Conservation (phyloP, 148 eudicot genomes). For the Gaultheria prostrata region DNA sequence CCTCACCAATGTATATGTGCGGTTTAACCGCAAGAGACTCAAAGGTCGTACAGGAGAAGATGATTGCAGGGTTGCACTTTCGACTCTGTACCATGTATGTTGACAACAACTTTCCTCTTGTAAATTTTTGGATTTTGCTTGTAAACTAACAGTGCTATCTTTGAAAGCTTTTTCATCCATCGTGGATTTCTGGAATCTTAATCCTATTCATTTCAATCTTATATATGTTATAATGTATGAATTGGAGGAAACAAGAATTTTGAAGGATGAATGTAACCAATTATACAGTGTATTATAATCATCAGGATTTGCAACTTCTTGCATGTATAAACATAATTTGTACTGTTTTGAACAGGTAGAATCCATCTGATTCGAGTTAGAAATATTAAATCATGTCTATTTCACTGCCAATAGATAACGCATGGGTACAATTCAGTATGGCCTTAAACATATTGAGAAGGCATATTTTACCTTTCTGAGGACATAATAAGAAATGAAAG, state of each 20-base stretch:
- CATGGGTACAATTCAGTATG: not conserved
- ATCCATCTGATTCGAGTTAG: not conserved
- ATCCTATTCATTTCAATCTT: not conserved
- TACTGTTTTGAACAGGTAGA: not conserved
- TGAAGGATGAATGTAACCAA: not conserved
- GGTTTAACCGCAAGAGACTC: constrained; percentile 94
- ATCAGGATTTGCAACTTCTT: too few relatives aligned
- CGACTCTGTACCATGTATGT: constrained; percentile 84
- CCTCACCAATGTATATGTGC: constrained; percentile 86
- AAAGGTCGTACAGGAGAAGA: constrained; percentile 94
- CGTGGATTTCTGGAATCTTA: not conserved
- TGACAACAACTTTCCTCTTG: not conserved
- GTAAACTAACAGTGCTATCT: not conserved
- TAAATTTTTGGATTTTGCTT: constrained; percentile 1
- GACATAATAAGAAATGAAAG: too few relatives aligned
- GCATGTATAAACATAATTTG: too few relatives aligned
- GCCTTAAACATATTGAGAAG: not conserved
- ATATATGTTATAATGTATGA: not conserved
- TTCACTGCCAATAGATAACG: not conserved
- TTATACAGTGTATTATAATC: not conserved
- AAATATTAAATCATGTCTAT: not conserved
- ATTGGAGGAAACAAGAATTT: not conserved
- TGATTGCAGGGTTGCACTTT: constrained; percentile 90
- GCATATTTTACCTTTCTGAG: too few relatives aligned
- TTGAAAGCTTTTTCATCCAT: not conserved